phyloP scores from a whole-genome alignment of 208 protist species.

The Blastocrithidia nonstop region DNA sequence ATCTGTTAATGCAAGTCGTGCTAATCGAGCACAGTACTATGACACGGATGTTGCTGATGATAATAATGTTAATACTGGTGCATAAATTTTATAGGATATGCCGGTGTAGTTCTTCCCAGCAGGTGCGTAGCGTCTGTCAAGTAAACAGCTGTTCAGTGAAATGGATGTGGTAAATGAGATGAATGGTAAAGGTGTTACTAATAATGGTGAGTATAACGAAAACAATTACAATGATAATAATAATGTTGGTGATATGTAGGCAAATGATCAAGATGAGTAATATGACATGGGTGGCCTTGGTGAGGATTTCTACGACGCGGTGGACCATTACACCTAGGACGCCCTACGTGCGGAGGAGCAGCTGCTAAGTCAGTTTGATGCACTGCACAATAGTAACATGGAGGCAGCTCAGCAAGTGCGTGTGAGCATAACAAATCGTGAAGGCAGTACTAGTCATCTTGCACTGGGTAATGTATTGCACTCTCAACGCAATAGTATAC shows the following conservation, averaged over 20 bases:
- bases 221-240: slow-evolving; percentile 1
- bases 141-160: too few relatives aligned
- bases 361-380: slow-evolving; percentile 28
- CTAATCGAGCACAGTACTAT: background rate
- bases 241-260: background rate
- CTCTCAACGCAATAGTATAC: too few relatives aligned
- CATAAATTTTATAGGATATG: background rate
- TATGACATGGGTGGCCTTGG: slow-evolving; percentile 48
- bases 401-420: too few relatives aligned
- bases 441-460: too few relatives aligned
- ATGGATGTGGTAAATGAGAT: background rate
- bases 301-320: slow-evolving; percentile 19
- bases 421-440: too few relatives aligned
- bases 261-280: slow-evolving; percentile 3
- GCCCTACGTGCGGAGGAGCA: slow-evolving; percentile 8
- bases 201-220: background rate
- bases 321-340: slow-evolving; percentile 12
- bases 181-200: background rate
- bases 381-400: slow-evolving; percentile 3
- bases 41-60: slow-evolving; percentile 4
- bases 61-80: background rate
- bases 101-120: too few relatives aligned
- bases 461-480: too few relatives aligned
- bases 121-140: too few relatives aligned
- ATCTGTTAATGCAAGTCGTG: slow-evolving; percentile 3